Evolutionary conservation across 495 filamentous ascomycete species (phyloP).

Genomic region (Aspergillus panamensis): DNA sequence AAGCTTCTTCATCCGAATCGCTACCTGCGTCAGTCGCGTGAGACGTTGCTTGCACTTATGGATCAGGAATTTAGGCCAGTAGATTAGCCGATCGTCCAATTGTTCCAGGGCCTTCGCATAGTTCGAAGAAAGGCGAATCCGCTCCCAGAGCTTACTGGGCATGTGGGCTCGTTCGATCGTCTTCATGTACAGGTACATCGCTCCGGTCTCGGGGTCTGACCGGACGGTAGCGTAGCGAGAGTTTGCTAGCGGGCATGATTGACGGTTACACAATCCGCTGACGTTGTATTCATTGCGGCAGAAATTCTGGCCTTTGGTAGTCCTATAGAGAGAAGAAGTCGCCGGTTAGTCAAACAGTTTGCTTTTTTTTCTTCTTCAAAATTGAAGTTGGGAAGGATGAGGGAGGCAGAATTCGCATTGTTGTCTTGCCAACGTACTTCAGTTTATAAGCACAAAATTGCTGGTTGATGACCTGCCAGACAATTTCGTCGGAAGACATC

Average conservation of each 20-base stretch:
- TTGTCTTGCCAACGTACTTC: constrained; percentile 57
- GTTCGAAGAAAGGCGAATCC: constrained; percentile 83
- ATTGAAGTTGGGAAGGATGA: constrained; percentile 3
- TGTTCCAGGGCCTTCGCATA: constrained; percentile 85
- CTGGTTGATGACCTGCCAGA: constrained; percentile 94
- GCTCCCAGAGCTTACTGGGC: constrained; percentile 92
- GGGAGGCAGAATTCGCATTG: constrained; percentile 1
- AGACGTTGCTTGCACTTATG: constrained; percentile 99
- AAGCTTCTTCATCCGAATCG: constrained; percentile 76
- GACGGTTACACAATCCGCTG: constrained; percentile 89
- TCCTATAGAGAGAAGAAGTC: constrained; percentile 45
- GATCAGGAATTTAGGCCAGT: constrained; percentile 93
- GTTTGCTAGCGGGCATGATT: constrained; percentile 94
- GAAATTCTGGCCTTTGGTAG: constrained; percentile 88
- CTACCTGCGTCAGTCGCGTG: constrained; percentile 89
- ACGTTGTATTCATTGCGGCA: constrained; percentile 97
- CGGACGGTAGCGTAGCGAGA: constrained; percentile 93
- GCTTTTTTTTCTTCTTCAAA: constrained; percentile 3
- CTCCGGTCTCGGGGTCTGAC: constrained; percentile 71
- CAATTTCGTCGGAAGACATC: constrained; percentile 91
- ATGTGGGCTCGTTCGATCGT: constrained; percentile 87
- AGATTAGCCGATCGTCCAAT: constrained; percentile 83
- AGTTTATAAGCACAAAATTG: constrained; percentile 97
- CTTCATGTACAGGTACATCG: constrained; percentile 96
- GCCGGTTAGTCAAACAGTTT: constrained; percentile 15